Conservation (phyloP, 768 basidiomycete genomes). For the Podaxis sp. region DNA sequence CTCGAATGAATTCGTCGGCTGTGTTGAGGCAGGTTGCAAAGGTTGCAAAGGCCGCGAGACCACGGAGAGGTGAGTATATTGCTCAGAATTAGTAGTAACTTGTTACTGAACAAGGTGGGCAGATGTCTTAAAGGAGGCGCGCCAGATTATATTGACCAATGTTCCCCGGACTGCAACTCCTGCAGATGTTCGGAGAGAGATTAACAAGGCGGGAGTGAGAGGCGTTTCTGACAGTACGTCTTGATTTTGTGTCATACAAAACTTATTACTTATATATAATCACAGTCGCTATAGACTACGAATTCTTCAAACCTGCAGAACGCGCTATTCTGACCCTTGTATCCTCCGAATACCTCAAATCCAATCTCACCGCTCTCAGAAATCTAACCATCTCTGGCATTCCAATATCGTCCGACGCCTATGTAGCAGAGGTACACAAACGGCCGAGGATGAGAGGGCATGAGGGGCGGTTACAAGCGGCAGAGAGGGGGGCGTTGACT, state of each 20-base stretch:
- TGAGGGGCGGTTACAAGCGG: conserved; percentile 28
- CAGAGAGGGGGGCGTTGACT: conserved; percentile 20
- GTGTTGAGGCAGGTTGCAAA: not conserved
- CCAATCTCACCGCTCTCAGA: conserved; percentile 41
- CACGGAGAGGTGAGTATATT: not conserved
- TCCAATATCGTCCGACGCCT: not conserved
- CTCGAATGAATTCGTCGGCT: not conserved
- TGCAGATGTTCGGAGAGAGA: conserved; percentile 49
- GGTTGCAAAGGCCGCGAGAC: not conserved
- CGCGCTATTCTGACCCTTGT: conserved; percentile 56
- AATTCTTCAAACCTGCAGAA: conserved; percentile 58
- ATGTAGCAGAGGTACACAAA: not conserved
- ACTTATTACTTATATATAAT: not conserved
- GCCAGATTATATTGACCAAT: conserved; percentile 45
- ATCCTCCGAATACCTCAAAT: conserved; percentile 40
- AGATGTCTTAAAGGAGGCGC: conserved; percentile 25
- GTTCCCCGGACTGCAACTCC: conserved; percentile 54
- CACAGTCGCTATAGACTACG: conserved; percentile 59
- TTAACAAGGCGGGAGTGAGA: conserved; percentile 38
- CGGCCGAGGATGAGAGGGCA: conserved; percentile 23
- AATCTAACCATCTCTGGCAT: conserved; percentile 46
- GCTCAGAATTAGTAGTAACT: no score
- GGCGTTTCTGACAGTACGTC: conserved; percentile 46
- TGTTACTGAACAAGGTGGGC: not conserved
- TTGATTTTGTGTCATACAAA: not conserved